phyloP scores from a whole-genome alignment of 176 grass and related monocot genomes.

The Neostapfia colusana region DNA sequence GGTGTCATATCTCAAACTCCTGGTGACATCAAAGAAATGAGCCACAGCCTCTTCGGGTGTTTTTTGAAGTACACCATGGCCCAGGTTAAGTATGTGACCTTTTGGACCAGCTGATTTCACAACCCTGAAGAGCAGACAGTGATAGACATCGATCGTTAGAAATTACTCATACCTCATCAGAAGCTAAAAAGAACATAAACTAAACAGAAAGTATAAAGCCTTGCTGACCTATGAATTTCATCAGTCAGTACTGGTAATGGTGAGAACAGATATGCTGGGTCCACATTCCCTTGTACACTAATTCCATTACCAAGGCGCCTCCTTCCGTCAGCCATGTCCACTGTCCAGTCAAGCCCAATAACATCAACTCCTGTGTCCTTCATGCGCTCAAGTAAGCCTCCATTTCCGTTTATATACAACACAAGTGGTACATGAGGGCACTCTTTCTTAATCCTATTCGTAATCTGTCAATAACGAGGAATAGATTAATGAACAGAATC shows the following conservation, averaged over 20 bases:
- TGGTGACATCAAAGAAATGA: conserved; percentile 94
- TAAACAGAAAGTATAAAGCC: conserved; percentile 15
- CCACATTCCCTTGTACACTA: conserved; percentile 93
- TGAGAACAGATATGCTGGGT: conserved; percentile 81
- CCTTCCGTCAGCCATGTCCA: conserved; percentile 97
- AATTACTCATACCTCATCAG: neutral
- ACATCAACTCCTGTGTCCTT: conserved; percentile 82
- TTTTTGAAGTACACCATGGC: conserved; percentile 87
- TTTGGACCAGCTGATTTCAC: conserved; percentile 78
- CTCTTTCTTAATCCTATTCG: conserved; percentile 68
- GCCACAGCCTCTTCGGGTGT: conserved; percentile 88
- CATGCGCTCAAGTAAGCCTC: conserved; percentile 88
- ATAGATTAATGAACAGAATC: conserved; percentile 35
- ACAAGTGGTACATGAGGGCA: conserved; percentile 88
- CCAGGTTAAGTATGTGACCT: conserved; percentile 92
- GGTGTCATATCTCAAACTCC: conserved; percentile 80
- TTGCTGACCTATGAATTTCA: conserved; percentile 87
- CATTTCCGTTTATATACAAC: conserved; percentile 96
- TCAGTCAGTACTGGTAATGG: conserved; percentile 75
- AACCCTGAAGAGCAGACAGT: conserved; percentile 55
- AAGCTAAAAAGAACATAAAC: conserved; percentile 17
- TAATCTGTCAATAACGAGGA: conserved; percentile 63
- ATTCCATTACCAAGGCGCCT: conserved; percentile 70
- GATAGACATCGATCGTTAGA: conserved; percentile 21
- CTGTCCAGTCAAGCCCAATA: conserved; percentile 99